Evolutionary conservation across 139 green algal species (phyloP).

Genomic region (Desmodesmus armatus): DNA sequence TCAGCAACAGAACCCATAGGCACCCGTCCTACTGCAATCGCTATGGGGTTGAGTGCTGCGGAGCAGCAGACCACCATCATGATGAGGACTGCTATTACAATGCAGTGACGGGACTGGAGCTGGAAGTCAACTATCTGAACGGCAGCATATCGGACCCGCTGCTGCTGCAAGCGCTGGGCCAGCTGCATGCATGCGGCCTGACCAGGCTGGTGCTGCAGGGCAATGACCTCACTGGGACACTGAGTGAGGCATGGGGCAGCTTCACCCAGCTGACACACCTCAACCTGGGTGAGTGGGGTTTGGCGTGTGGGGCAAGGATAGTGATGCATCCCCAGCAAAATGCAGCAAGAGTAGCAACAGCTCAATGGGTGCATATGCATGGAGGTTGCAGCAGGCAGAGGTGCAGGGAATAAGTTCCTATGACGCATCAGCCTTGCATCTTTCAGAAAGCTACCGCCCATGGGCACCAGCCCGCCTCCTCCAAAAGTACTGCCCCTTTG

Average conservation of each 20-base stretch:
- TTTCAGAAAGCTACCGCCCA: too few relatives aligned
- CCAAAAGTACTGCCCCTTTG: too few relatives aligned
- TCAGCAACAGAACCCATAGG: background rate
- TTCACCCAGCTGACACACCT: conserved; percentile 23
- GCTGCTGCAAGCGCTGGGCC: background rate
- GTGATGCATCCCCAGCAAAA: too few relatives aligned
- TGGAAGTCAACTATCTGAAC: conserved; percentile 39
- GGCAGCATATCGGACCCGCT: background rate
- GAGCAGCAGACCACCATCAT: background rate
- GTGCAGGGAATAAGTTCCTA: background rate
- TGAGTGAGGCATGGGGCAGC: background rate
- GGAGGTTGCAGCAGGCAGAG: background rate
- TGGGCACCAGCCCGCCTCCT: too few relatives aligned
- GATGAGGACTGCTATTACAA: too few relatives aligned
- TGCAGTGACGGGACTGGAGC: background rate
- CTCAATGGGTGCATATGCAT: background rate
- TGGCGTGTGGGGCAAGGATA: background rate
- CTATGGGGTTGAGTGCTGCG: conserved; percentile 46
- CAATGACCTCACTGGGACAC: conserved; percentile 25
- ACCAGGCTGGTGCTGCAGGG: conserved; percentile 23
- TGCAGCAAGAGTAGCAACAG: background rate
- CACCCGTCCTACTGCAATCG: conserved; percentile 37
- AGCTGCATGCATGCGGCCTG: conserved; percentile 41
- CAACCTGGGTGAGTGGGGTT: conserved; percentile 21
- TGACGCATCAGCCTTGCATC: too few relatives aligned